Conservation (phyloP, 2,329 filamentous ascomycete genomes). For the Fusarium mundagurra region DNA sequence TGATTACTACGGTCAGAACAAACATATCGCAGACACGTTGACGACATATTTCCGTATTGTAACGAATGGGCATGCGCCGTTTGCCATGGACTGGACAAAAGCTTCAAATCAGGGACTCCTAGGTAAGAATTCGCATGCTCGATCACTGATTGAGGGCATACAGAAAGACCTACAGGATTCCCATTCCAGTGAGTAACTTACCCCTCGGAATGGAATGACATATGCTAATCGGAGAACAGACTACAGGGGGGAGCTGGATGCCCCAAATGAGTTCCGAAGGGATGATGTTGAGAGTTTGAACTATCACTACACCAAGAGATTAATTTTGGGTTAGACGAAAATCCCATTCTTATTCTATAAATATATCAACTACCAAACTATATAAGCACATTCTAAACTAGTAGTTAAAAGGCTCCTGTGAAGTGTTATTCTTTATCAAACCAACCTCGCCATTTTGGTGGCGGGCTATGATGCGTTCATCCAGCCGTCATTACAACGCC, state of each 20-base stretch:
- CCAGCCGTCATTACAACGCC: background rate
- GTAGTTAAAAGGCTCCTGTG: too few species aligned
- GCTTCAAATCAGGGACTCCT: background rate
- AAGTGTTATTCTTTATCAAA: fast-evolving
- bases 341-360: fast-evolving
- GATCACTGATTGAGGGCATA: background rate
- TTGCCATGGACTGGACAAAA: background rate
- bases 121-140: background rate
- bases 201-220: fast-evolving
- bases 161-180: background rate
- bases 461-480: background rate
- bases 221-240: background rate
- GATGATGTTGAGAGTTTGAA: background rate
- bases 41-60: background rate
- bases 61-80: background rate
- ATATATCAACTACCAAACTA: fast-evolving
- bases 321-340: background rate
- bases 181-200: background rate
- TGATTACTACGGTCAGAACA: background rate
- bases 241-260: background rate
- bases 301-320: background rate
- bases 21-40: background rate
- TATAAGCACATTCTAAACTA: fast-evolving
- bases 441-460: background rate
- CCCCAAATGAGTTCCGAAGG: background rate